phyloP scores from a whole-genome alignment of 371 early-diverging fungal genomes.

The Actinomucor elegans region DNA sequence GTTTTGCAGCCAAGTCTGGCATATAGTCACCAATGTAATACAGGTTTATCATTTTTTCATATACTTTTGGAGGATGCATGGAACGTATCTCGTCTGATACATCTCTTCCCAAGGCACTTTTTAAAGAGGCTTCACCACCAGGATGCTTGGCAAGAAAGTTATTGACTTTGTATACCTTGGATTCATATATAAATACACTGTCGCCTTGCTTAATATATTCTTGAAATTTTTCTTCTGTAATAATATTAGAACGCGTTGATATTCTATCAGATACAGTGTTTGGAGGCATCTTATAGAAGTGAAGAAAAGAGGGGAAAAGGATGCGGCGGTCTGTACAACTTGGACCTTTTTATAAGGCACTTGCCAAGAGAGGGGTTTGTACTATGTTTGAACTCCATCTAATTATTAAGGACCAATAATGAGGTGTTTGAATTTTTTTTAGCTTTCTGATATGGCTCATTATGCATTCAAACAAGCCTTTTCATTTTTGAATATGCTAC shows the following conservation, averaged over 20 bases:
- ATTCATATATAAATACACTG: slow-evolving; percentile 70
- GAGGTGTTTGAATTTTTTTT: too few relatives aligned
- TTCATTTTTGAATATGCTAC: too few relatives aligned
- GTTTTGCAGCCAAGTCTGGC: slow-evolving; percentile 11
- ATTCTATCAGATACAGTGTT: slow-evolving; percentile 7
- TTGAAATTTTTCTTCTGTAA: slow-evolving; percentile 43
- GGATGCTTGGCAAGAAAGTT: slow-evolving; percentile 85
- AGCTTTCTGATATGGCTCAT: too few relatives aligned
- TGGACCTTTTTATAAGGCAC: too few relatives aligned
- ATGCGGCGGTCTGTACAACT: too few relatives aligned
- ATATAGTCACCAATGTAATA: slow-evolving; percentile 74
- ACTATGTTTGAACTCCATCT: too few relatives aligned
- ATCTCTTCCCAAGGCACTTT: slow-evolving; percentile 85
- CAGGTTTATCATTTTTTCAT: slow-evolving; percentile 68
- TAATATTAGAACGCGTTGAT: slow-evolving; percentile 10
- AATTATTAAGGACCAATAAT: too few relatives aligned
- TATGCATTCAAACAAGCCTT: too few relatives aligned
- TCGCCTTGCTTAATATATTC: slow-evolving; percentile 61
- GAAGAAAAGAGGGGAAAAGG: neutral
- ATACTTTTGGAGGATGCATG: slow-evolving; percentile 86
- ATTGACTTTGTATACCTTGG: slow-evolving; percentile 86
- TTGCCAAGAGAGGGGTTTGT: too few relatives aligned
- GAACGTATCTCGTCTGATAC: slow-evolving; percentile 89
- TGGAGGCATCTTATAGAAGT: slow-evolving; percentile 6
- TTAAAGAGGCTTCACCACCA: slow-evolving; percentile 86